Conservation (phyloP, 2,329 filamentous ascomycete species). For the Neopestalotiopsis rosae region DNA sequence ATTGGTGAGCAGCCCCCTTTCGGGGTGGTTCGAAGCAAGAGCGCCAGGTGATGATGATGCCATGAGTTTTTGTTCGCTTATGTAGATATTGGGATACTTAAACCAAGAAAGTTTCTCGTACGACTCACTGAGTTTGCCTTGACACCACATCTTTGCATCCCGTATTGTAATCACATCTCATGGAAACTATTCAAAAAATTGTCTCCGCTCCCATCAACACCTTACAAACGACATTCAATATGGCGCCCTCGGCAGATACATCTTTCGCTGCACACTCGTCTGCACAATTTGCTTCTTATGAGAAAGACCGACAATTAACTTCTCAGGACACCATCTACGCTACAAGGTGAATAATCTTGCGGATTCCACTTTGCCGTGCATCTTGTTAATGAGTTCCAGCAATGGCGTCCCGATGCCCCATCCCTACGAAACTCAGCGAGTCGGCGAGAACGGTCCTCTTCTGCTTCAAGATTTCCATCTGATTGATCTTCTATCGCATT, state of each 20-base stretch:
- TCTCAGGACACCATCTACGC: constrained; percentile 54
- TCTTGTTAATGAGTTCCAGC: constrained; percentile 10
- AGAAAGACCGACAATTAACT: constrained; percentile 43
- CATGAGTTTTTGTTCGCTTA: neutral
- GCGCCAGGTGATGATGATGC: neutral
- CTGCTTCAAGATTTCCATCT: constrained; percentile 70
- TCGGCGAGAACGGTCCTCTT: constrained; percentile 62
- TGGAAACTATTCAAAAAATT: neutral
- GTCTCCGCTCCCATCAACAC: neutral
- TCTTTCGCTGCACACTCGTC: constrained; percentile 44
- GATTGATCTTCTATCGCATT: constrained; percentile 65
- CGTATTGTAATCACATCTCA: neutral
- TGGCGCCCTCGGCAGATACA: constrained; percentile 36
- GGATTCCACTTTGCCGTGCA: no score
- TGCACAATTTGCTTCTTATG: constrained; percentile 43
- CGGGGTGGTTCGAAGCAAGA: neutral
- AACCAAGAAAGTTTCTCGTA: neutral
- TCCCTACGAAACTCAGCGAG: constrained; percentile 52
- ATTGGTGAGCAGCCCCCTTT: neutral
- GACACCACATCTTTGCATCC: neutral
- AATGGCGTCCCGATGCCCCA: constrained; percentile 63
- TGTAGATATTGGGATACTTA: neutral
- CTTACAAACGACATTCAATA: constrained; percentile 20
- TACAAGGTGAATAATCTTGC: constrained; percentile 53
- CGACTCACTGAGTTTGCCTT: neutral